Evolutionary conservation across 2,329 filamentous ascomycete genomes (phyloP).

Genomic region (Alternaria viburni): DNA sequence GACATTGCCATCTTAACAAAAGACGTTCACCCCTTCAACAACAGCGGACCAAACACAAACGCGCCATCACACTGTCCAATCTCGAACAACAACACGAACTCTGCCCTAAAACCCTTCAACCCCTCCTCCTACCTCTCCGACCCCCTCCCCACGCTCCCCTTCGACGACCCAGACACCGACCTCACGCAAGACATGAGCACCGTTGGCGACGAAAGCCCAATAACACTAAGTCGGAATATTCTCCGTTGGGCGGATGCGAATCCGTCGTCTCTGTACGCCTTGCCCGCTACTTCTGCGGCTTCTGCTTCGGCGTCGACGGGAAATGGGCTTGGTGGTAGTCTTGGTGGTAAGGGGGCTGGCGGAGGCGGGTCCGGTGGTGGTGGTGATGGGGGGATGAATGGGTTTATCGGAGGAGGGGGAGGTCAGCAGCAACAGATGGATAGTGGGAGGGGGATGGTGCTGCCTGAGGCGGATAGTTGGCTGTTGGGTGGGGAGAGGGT

Average conservation of each 20-base stretch:
- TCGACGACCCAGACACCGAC: conserved; percentile 12
- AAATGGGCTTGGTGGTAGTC: background rate
- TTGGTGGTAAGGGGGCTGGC: background rate
- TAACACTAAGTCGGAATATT: conserved; percentile 48
- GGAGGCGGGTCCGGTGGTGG: background rate
- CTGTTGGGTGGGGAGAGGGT: background rate
- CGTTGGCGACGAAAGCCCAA: conserved; percentile 30
- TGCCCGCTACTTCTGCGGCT: background rate
- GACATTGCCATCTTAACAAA: background rate
- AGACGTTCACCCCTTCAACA: background rate
- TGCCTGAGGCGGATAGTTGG: conserved; percentile 9
- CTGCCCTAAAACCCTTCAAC: conserved; percentile 9
- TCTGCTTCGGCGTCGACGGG: background rate
- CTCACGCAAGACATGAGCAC: conserved; percentile 28
- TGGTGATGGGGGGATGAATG: background rate
- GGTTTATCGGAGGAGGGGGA: background rate
- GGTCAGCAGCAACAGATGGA: background rate
- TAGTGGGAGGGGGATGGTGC: background rate
- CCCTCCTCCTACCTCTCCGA: conserved; percentile 9
- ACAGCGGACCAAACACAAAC: background rate
- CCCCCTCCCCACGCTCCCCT: conserved; percentile 8
- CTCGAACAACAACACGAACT: background rate
- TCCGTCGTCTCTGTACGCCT: conserved; percentile 18
- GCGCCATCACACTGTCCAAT: background rate
- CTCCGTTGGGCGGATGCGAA: conserved; percentile 48